These are phyloP conservation scores for Dimocarpus longan DNA, from an alignment of 345 rosid genomes.

Conservation along the genomic window DNA sequence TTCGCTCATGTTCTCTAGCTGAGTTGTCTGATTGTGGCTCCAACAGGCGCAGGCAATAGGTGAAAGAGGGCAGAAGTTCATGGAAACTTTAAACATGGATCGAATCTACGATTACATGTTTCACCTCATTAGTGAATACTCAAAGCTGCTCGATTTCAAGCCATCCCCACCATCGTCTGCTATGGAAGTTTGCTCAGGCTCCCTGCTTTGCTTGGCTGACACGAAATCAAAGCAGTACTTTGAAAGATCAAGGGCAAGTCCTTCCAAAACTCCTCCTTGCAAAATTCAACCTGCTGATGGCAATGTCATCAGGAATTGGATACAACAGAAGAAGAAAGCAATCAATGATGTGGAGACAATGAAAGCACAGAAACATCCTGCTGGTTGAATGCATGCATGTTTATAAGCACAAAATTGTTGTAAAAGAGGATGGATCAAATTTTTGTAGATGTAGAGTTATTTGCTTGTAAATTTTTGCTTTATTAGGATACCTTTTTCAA, in stretches of 20 bases:
- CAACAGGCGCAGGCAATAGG: conserved; percentile 77
- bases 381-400: conserved; percentile 11
- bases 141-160: conserved; percentile 75
- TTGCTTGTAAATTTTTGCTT: not conserved
- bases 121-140: conserved; percentile 72
- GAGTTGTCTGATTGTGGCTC: not conserved
- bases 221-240: conserved; percentile 54
- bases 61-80: conserved; percentile 68
- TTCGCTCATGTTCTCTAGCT: not conserved
- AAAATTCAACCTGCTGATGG: conserved; percentile 39
- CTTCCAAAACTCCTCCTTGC: conserved; percentile 57
- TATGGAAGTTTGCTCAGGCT: conserved; percentile 63
- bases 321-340: conserved; percentile 43
- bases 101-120: conserved; percentile 83
- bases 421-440: not conserved
- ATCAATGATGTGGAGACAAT: conserved; percentile 42
- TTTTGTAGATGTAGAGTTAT: conserved; percentile 18
- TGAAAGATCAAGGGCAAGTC: conserved; percentile 41
- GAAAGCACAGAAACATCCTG: conserved; percentile 19
- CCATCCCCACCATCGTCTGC: conserved; percentile 74
- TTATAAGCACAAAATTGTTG: not conserved
- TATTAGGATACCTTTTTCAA: too few species aligned
- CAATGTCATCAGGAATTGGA: conserved; percentile 38
- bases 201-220: conserved; percentile 80
- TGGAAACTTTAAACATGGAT: conserved; percentile 73